A percentile compares a stretch with the other conserved stretches of the same genome.
Conservation (phyloP, 83 land plant species). For the Diphasiastrum complanatum region DNA sequence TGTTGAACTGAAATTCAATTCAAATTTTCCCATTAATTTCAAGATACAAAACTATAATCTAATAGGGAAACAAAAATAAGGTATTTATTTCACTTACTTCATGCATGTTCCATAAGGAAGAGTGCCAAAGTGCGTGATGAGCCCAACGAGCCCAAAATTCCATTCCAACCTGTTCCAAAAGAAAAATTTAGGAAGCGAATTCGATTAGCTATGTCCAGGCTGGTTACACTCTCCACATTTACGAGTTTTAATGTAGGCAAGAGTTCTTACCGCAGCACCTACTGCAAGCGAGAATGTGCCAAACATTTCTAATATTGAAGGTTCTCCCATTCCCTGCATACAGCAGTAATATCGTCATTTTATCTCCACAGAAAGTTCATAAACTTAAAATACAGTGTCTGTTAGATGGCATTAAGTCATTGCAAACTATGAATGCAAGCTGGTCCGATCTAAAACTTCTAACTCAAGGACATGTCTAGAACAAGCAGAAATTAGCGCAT, state of each 20-base stretch:
- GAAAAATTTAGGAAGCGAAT: neutral
- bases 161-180: constrained; percentile 23
- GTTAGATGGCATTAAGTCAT: neutral
- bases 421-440: neutral
- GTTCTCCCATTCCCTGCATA: constrained; percentile 7
- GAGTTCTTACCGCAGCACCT: constrained; percentile 9
- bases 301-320: neutral
- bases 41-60: neutral
- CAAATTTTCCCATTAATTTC: too few relatives aligned
- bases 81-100: constrained; percentile 10
- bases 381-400: neutral
- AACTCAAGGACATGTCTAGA: neutral
- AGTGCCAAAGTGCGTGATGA: constrained; percentile 24
- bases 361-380: neutral
- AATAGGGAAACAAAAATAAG: neutral
- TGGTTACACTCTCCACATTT: neutral
- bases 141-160: constrained; percentile 33
- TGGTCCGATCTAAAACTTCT: neutral
- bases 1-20: too few relatives aligned
- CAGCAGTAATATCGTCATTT: neutral
- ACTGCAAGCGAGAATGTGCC: constrained; percentile 15
- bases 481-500: neutral
- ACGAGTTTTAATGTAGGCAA: neutral
- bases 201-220: neutral
- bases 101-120: constrained; percentile 29